Evolutionary conservation across 768 basidiomycete species (phyloP).

Genomic region (Boletus vinaceobasis): DNA sequence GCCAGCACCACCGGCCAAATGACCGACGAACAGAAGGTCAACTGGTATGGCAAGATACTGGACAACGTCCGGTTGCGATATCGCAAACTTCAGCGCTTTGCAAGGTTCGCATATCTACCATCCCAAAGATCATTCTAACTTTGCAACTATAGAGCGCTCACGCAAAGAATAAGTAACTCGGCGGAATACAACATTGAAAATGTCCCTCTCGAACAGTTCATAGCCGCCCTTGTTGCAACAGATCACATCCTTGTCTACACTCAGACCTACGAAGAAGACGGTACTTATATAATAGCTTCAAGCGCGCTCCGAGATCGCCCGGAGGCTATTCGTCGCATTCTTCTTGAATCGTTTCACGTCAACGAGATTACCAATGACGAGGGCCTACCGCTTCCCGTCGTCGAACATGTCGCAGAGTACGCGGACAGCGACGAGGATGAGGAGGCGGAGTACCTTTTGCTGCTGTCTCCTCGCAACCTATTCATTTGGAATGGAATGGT

Average conservation of each 20-base stretch:
- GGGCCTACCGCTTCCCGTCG: slow-evolving; percentile 40
- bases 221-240: slow-evolving; percentile 71
- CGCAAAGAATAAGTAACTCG: slow-evolving; percentile 89
- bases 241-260: slow-evolving; percentile 96
- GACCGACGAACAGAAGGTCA: slow-evolving; percentile 77
- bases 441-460: slow-evolving; percentile 71
- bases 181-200: slow-evolving; percentile 84
- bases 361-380: slow-evolving; percentile 56
- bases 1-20: slow-evolving; percentile 47
- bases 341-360: slow-evolving; percentile 82
- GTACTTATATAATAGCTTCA: slow-evolving; percentile 86
- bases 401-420: slow-evolving; percentile 37
- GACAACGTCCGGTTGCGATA: slow-evolving; percentile 90
- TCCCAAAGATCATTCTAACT: slow-evolving; percentile 2
- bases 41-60: slow-evolving; percentile 90
- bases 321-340: slow-evolving; percentile 71
- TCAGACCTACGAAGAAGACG: slow-evolving; percentile 80
- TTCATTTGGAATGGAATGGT: slow-evolving; percentile 94
- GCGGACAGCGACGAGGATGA: slow-evolving; percentile 51
- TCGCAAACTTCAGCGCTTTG: slow-evolving; percentile 91
- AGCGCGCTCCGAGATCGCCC: slow-evolving; percentile 71
- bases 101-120: slow-evolving; percentile 49
- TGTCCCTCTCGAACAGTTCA: slow-evolving; percentile 72
- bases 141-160: slow-evolving; percentile 48
- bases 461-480: slow-evolving; percentile 78